These are phyloP conservation scores for Xylaria venustula DNA, from an alignment of 495 filamentous ascomycete genomes.

Conservation along the genomic window DNA sequence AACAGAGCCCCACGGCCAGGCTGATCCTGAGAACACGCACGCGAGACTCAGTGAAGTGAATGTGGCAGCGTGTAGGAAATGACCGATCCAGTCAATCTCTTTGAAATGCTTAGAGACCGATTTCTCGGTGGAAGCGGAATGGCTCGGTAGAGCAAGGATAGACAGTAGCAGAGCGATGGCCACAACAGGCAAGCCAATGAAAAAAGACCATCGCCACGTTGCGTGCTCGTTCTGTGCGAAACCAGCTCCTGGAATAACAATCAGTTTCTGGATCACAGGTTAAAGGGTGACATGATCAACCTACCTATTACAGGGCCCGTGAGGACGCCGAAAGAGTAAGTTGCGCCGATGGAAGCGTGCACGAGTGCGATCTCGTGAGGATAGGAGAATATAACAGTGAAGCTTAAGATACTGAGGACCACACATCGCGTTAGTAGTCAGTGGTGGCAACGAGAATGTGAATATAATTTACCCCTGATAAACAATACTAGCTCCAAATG, in stretches of 20 bases:
- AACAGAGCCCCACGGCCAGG: constrained; percentile 36
- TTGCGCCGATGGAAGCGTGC: constrained; percentile 36
- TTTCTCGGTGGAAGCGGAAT: constrained; percentile 41
- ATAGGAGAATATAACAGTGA: constrained; percentile 44
- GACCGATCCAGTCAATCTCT: constrained; percentile 42
- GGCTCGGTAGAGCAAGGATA: constrained; percentile 49
- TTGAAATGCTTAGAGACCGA: constrained; percentile 30
- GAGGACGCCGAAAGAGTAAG: constrained; percentile 51
- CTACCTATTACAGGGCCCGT: constrained; percentile 59
- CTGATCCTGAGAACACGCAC: constrained; percentile 35
- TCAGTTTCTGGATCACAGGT: neutral
- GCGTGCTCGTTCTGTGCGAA: constrained; percentile 50
- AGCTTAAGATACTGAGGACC: constrained; percentile 39
- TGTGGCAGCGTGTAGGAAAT: constrained; percentile 14
- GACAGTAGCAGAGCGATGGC: constrained; percentile 51
- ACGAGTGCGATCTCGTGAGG: constrained; percentile 46
- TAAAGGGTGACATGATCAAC: neutral
- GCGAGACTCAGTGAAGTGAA: constrained; percentile 20
- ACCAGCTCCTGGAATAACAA: constrained; percentile 19
- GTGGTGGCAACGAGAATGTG: neutral
- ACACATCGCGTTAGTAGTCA: constrained; percentile 7
- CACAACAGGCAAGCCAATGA: constrained; percentile 60
- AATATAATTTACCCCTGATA: constrained; percentile 38
- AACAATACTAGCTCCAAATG: constrained; percentile 44
- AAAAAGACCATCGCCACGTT: constrained; percentile 62